phyloP scores from a whole-genome alignment of 352 stramenopile genomes.

The Phytophthora pisi region DNA sequence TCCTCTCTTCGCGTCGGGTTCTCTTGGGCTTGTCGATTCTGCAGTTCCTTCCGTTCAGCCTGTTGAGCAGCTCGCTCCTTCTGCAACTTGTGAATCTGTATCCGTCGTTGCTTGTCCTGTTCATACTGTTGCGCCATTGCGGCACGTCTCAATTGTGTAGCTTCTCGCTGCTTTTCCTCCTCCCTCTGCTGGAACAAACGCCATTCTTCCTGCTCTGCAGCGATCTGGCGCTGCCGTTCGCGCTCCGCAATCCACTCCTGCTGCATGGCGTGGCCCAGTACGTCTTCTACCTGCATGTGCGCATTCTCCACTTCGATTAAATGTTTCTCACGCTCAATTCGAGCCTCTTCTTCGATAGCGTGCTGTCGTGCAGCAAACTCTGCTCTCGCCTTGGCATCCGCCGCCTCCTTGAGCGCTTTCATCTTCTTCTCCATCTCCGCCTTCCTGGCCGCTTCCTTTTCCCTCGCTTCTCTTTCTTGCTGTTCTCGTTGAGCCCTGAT shows the following conservation, averaged over 20 bases:
- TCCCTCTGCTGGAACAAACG: slow-evolving; percentile 58
- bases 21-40: slow-evolving; percentile 22
- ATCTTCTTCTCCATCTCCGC: slow-evolving; percentile 57
- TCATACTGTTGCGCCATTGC: slow-evolving; percentile 70
- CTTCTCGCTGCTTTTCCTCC: slow-evolving; percentile 53
- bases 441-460: slow-evolving; percentile 53
- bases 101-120: slow-evolving; percentile 60
- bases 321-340: slow-evolving; percentile 41
- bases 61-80: slow-evolving; percentile 48
- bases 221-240: slow-evolving; percentile 56
- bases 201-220: slow-evolving; percentile 66
- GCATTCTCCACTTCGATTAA: slow-evolving; percentile 42
- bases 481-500: slow-evolving; percentile 47
- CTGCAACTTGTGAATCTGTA: slow-evolving; percentile 73
- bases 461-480: slow-evolving; percentile 44
- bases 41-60: slow-evolving; percentile 22
- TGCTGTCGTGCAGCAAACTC: slow-evolving; percentile 51
- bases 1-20: neutral
- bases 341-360: slow-evolving; percentile 44
- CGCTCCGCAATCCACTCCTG: slow-evolving; percentile 44
- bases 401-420: slow-evolving; percentile 65
- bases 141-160: slow-evolving; percentile 50
- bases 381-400: slow-evolving; percentile 57
- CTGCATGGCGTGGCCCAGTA: slow-evolving; percentile 36
- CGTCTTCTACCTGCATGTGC: slow-evolving; percentile 63